Evolutionary conservation across 371 early-diverging fungal species (phyloP), one percentile per base, ranked within the genome.

Genomic region (Parasitella parasitica): DNA sequence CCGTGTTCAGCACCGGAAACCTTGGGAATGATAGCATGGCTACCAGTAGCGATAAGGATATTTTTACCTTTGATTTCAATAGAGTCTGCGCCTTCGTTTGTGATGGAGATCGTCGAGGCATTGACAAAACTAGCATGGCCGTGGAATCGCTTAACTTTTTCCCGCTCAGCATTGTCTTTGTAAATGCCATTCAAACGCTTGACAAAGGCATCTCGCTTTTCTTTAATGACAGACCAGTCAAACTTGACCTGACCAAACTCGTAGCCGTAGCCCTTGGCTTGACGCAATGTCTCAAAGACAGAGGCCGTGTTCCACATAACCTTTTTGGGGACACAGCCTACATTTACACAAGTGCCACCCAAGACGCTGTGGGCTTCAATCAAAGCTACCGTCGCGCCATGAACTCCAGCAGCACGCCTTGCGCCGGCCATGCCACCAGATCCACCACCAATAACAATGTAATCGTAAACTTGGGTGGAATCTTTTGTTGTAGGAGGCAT

Each of bases 311-410:
- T 96, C 91, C 94, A 98, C 91, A 95, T 95, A 64, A 98, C 91
- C 78, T 99, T 99, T 80, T 99, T 99, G 34, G 99, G 99, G 16
- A 99, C 98, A 67, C 99, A 99, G 30, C 98, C 97, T 18, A 94
- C 94, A 64, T 96, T 97, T 50, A 97, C 97, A 65, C 96, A 97
- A 38, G 97, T 97, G 32, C 96, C 96, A 51, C 97, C 98, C 65
- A 93, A 85, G 13, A 93, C 85, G 22, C 86, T 82, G 64, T 86
- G 82, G 32, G 82, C 83, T 72, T 99, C 99, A 57, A 98, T 78
- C 46, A 99, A 67, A 28, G 90, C 95, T 0, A 97, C 98, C 51
- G 86, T 91, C 37, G 93, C 93, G 20, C 95, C 95, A 61, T 96
- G 91, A 24, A 85, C 73, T 1, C 94, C 94, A 54, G 64, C 63